Percentiles rank a stretch among this genome's conserved stretches.
These are phyloP conservation scores for Mycosphaerelloides madeirae DNA, from an alignment of 2,329 filamentous ascomycete species.

Conservation along the genomic window DNA sequence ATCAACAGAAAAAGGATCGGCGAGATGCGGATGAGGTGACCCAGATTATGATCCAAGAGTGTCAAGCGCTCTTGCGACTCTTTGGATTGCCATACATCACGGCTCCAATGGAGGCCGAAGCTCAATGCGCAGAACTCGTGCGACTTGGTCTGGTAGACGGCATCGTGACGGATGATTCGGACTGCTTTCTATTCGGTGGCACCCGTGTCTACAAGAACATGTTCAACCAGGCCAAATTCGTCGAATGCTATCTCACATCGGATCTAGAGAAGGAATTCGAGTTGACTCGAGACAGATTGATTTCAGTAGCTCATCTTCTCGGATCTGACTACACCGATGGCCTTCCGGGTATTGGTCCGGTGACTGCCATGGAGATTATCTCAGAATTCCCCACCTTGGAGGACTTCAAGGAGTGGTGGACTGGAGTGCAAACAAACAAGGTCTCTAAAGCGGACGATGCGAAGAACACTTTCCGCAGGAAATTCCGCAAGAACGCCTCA, in stretches of 20 bases:
- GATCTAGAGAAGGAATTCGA: slow-evolving; percentile 89
- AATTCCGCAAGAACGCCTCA: slow-evolving; percentile 77
- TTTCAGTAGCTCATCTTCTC: slow-evolving; percentile 82
- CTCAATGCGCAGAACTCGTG: slow-evolving; percentile 91
- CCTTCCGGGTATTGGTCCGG: slow-evolving; percentile 82
- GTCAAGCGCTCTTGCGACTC: slow-evolving; percentile 79
- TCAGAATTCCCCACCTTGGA: slow-evolving; percentile 76
- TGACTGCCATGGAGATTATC: slow-evolving; percentile 89
- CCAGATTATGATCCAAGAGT: slow-evolving; percentile 92
- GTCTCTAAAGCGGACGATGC: slow-evolving; percentile 56
- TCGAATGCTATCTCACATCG: slow-evolving; percentile 83
- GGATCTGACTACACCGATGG: slow-evolving; percentile 96
- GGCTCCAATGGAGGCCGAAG: slow-evolving; percentile 97
- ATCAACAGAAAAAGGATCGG: slow-evolving; percentile 93
- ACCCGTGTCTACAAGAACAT: slow-evolving; percentile 98
- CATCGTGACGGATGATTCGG: slow-evolving; percentile 94
- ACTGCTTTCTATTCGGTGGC: slow-evolving; percentile 94
- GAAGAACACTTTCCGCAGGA: slow-evolving; percentile 66
- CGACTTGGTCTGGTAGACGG: slow-evolving; percentile 84
- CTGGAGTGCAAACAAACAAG: slow-evolving; percentile 63
- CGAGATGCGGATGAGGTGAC: slow-evolving; percentile 96
- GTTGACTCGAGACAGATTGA: slow-evolving; percentile 79
- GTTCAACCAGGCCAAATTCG: slow-evolving; percentile 98
- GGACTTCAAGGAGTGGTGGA: slow-evolving; percentile 87
- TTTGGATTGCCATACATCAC: slow-evolving; percentile 97